phyloP scores from a whole-genome alignment of 2,329 filamentous ascomycete species.

The Remersonia thermophila region DNA sequence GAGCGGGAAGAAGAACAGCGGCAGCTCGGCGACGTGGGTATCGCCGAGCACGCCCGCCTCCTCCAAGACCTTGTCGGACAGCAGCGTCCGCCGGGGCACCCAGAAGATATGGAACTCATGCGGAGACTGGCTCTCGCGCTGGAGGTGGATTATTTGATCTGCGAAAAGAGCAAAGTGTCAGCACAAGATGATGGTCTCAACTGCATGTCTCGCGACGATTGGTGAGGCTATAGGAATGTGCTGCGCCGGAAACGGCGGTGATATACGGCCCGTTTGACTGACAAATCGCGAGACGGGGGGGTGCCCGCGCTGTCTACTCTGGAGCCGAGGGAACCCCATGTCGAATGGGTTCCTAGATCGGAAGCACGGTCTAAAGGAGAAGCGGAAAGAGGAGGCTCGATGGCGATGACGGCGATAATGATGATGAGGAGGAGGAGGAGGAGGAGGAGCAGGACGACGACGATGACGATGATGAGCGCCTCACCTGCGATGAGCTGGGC shows the following conservation, averaged over 20 bases:
- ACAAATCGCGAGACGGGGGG: slow-evolving; percentile 12
- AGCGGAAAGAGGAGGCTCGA: too few species aligned
- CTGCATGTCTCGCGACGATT: slow-evolving; percentile 18
- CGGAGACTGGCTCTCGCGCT: slow-evolving; percentile 74
- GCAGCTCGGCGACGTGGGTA: slow-evolving; percentile 75
- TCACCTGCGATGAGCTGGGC: slow-evolving; percentile 81
- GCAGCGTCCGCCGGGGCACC: slow-evolving; percentile 81
- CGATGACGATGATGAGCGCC: slow-evolving; percentile 22
- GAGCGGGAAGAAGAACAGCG: slow-evolving; percentile 79
- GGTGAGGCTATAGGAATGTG: slow-evolving; percentile 6
- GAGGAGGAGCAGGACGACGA: neutral
- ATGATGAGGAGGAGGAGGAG: too few species aligned
- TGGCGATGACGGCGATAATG: too few species aligned
- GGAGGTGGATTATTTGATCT: slow-evolving; percentile 87
- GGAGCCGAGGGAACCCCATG: slow-evolving; percentile 2
- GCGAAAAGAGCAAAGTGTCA: slow-evolving; percentile 33
- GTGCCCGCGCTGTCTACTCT: slow-evolving; percentile 19
- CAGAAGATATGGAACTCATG: slow-evolving; percentile 97
- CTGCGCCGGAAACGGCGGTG: slow-evolving; percentile 15
- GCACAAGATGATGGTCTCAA: slow-evolving; percentile 43
- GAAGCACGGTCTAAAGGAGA: too few species aligned
- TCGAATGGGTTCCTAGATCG: too few species aligned
- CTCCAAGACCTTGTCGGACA: slow-evolving; percentile 84
- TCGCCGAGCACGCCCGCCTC: slow-evolving; percentile 89
- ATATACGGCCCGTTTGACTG: slow-evolving; percentile 10